Conservation (phyloP, 2,329 filamentous ascomycete species). For the Trichoderma brevicompactum region DNA sequence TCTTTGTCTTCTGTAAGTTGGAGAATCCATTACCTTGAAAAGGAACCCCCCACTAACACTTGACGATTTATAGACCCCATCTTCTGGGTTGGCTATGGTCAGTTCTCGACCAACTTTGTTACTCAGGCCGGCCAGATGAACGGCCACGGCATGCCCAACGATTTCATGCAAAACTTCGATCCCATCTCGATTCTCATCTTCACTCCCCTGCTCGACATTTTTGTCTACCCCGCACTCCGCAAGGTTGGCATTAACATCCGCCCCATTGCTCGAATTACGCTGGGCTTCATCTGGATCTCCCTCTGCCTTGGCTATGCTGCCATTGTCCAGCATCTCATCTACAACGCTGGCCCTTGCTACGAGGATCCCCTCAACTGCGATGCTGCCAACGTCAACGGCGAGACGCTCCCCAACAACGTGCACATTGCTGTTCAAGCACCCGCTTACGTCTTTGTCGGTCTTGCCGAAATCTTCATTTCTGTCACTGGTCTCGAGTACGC, state of each 20-base stretch:
- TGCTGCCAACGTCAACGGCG: slow-evolving; percentile 38
- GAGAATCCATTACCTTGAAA: no score
- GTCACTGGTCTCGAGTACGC: slow-evolving; percentile 74
- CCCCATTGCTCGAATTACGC: slow-evolving; percentile 67
- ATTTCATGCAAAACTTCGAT: slow-evolving; percentile 70
- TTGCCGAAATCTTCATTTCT: slow-evolving; percentile 66
- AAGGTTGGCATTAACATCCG: slow-evolving; percentile 62
- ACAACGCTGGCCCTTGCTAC: slow-evolving; percentile 57
- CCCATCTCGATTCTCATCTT: slow-evolving; percentile 69
- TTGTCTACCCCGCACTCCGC: slow-evolving; percentile 66
- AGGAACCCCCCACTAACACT: not conserved
- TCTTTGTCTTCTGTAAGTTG: slow-evolving; percentile 62
- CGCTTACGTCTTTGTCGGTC: slow-evolving; percentile 61
- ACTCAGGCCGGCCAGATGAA: slow-evolving; percentile 63
- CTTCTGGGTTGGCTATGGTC: slow-evolving; percentile 71
- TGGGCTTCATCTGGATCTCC: slow-evolving; percentile 62
- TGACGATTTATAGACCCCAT: slow-evolving; percentile 51
- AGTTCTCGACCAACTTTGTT: slow-evolving; percentile 69
- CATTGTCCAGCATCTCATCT: slow-evolving; percentile 65
- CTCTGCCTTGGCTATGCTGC: slow-evolving; percentile 62
- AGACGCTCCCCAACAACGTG: slow-evolving; percentile 49
- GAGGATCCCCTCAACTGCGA: slow-evolving; percentile 48
- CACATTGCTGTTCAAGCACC: slow-evolving; percentile 60
- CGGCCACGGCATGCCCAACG: slow-evolving; percentile 69
- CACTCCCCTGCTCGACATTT: slow-evolving; percentile 64